Evolutionary conservation across 805 yeast genomes (phyloP), one percentile per base, ranked within the genome.

Genomic region (Candida methanosorbosa): DNA sequence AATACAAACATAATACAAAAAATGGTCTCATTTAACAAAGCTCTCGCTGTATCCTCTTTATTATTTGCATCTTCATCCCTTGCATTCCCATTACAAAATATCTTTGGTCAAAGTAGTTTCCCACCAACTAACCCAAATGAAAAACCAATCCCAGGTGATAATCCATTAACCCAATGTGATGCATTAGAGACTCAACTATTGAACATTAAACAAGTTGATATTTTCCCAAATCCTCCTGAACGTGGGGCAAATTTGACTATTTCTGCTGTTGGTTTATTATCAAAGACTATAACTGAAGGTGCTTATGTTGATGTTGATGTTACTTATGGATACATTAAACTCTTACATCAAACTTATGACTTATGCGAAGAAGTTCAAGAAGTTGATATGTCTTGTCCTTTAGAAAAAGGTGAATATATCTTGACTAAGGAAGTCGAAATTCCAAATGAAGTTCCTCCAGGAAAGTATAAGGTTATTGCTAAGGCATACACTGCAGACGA

Each of bases 231-330:
- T 49, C 97, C 97, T 4, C 98, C 98, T 3, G 65, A 51, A 29
- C 78, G 87, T 49, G 97, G 97, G n/a, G 62, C 67, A 28, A 83
- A 86, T 54, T 65, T 92, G 52, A 81, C 94, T 7, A 75, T 92
- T 37, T 53, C 68, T 16, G 98, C 96, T 3, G 56, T 64, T 5
- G 98, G 96, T 3, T 54, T 54, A 25, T 60, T 90, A 34, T 40
- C 63, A 17, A 54, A 68, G 33, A 65, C 64, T 8, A 63, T 92
- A 25, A 73, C 57, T 20, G 90, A 85, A 15, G 98, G 98, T 23
- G 84, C 97, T 0, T 92, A 88, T 50, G 94, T 92, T 33, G 96
- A 88, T 45, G 90, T 92, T 20, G 94, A 86, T 45, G 97, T 92
- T 16, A 72, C 83, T 44, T 81, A 87, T 50, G 98, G 97, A 5